Conservation (phyloP, 2,329 filamentous ascomycete genomes). For the Diaporthe sp. region DNA sequence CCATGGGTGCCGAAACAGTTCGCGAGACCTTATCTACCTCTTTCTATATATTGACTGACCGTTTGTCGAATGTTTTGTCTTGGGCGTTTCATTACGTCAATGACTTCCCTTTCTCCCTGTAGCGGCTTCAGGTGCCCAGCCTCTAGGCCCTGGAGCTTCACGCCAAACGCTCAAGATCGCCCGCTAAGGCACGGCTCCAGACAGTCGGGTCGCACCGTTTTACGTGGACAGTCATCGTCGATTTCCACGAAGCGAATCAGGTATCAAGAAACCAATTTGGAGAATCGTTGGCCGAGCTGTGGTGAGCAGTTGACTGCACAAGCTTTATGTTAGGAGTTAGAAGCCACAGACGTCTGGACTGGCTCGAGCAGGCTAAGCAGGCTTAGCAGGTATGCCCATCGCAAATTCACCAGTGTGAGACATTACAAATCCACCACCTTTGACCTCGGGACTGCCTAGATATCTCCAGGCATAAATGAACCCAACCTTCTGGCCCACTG, state of each 20-base stretch:
- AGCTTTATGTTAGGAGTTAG: neutral
- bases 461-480: no score
- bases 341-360: neutral
- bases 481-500: no score
- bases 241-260: neutral
- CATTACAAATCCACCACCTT: no score
- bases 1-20: neutral
- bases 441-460: no score
- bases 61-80: neutral
- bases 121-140: neutral
- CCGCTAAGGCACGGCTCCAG: slow-evolving; percentile 12
- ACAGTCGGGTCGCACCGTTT: neutral
- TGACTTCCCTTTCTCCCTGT: neutral
- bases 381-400: no score
- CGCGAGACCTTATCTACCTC: no score
- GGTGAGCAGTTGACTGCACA: neutral
- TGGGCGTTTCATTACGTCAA: neutral
- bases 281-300: neutral
- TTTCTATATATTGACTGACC: neutral
- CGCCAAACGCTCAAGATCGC: neutral
- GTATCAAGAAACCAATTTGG: neutral
- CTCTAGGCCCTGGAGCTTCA: neutral
- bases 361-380: neutral
- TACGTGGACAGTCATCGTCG: no score
- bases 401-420: no score